Base-by-base conservation (phyloP, 441 rosid genomes). In the Euphorbia corollata region DNA sequence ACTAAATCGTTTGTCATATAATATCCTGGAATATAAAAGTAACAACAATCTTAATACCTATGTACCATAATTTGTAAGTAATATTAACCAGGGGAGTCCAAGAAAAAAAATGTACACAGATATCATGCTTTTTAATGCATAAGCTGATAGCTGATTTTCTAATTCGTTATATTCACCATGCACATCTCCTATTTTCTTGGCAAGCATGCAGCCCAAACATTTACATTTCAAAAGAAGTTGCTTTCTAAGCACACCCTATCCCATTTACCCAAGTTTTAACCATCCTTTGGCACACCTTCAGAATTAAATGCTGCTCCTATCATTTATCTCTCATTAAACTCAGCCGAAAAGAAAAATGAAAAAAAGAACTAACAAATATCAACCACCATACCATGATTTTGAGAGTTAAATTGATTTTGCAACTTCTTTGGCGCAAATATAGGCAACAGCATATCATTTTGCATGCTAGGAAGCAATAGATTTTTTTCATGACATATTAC, bases 1-100 rank as follows among this genome's bases (percentile, higher is more conserved):
- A 68, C 78, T 86, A 77, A 95, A 95, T 71, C 97, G 78, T 78
- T 90, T 92, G 78, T 95, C 98, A 61, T 87, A 95, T 30, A 95
- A 79, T 68, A 92, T 78, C 86, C 99, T 95, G 91, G 74, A 81
- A 65, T 10, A 67, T 50, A 63, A 50, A 1, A 38, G 56, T 7
- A 36, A n/a, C 16, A 68, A 48, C 19, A 38, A 10, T 23, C 32
- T 38, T 34, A 18, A 41, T 41, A 23, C 54, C 20, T 23, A 67
- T 15, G 11, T 16, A 20, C 50, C 23, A 20, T 41, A 20, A 47
- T 47, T 30, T 59, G 16, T 48, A 60, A 32, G 59, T 11, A 58
- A 57, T 18, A 27, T 58, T 39, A 58, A 18, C 56, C 18, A n/a
- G 30, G 57, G 32, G 60, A 18, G 48, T 20, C 8, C 6, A 41